A percentile compares a stretch with the other conserved stretches of the same genome.
These are phyloP conservation scores for Decorospora gaudefroyi DNA, from an alignment of 2,329 filamentous ascomycete genomes.

Conservation along the genomic window DNA sequence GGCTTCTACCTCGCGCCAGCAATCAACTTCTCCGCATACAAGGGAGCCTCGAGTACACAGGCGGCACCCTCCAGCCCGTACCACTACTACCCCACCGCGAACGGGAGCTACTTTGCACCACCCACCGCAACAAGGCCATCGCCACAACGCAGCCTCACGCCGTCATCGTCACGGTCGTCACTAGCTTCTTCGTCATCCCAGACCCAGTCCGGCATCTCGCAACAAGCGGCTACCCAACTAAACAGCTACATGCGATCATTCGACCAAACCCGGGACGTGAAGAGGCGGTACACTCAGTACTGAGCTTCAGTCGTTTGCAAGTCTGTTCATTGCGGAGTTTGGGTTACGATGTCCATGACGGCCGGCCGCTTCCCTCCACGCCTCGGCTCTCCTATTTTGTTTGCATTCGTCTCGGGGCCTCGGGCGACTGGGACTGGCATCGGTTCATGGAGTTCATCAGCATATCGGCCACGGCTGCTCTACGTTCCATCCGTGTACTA, in stretches of 20 bases:
- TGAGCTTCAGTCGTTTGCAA: conserved; percentile 9
- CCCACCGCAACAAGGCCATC: conserved; percentile 34
- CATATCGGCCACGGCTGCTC: conserved; percentile 25
- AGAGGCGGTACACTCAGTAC: conserved; percentile 49
- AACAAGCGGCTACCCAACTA: conserved; percentile 77
- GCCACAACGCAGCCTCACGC: conserved; percentile 51
- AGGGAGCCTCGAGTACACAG: conserved; percentile 58
- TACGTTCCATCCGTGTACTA: conserved; percentile 30
- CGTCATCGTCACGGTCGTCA: conserved; percentile 81
- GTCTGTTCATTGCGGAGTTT: conserved; percentile 18
- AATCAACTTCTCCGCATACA: conserved; percentile 72
- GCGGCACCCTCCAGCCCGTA: conserved; percentile 54
- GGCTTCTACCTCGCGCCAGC: conserved; percentile 73
- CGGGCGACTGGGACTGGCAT: conserved; percentile 18
- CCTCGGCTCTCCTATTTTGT: conserved; percentile 16
- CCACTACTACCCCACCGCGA: conserved; percentile 44
- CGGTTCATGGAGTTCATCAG: conserved; percentile 29
- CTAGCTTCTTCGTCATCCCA: conserved; percentile 71
- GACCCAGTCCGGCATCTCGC: conserved; percentile 64
- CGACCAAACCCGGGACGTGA: conserved; percentile 72
- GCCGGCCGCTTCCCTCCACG: conserved; percentile 6
- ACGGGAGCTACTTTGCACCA: conserved; percentile 47
- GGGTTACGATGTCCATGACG: conserved; percentile 27
- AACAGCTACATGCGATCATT: conserved; percentile 87
- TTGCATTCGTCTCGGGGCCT: conserved; percentile 21